Conservation (phyloP, 768 basidiomycete species). For the Lyophyllum shimeji region DNA sequence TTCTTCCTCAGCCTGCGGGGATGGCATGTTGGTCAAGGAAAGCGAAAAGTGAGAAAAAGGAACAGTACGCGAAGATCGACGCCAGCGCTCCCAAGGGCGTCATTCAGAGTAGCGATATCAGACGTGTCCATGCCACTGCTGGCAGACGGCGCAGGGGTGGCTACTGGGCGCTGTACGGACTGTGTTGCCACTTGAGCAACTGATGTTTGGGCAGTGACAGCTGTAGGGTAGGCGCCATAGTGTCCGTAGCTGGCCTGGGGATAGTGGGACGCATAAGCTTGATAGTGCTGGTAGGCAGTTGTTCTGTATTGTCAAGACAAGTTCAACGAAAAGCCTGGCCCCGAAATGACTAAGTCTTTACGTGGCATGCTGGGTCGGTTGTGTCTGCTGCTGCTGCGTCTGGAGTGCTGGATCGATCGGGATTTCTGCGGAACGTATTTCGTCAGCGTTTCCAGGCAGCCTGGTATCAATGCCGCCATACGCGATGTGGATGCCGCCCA, state of each 20-base stretch:
- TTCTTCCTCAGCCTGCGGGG: slow-evolving; percentile 79
- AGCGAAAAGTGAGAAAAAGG: not conserved
- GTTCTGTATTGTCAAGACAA: slow-evolving; percentile 31
- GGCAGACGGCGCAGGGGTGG: slow-evolving; percentile 18
- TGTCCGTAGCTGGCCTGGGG: slow-evolving; percentile 46
- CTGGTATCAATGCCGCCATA: slow-evolving; percentile 11
- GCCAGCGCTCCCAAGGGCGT: slow-evolving; percentile 83
- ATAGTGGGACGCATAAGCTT: slow-evolving; percentile 42
- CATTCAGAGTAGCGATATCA: slow-evolving; percentile 78
- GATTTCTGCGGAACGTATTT: slow-evolving; percentile 42
- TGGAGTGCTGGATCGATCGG: slow-evolving; percentile 71
- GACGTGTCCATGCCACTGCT: slow-evolving; percentile 53
- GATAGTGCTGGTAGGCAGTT: slow-evolving; percentile 50
- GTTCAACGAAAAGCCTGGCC: slow-evolving; percentile 18
- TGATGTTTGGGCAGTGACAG: slow-evolving; percentile 27
- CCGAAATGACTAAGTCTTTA: slow-evolving; percentile 27
- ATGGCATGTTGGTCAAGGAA: not conserved
- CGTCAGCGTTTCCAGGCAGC: not conserved
- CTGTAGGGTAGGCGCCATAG: slow-evolving; percentile 41
- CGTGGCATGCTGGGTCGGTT: slow-evolving; percentile 50
- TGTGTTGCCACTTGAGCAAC: slow-evolving; percentile 21
- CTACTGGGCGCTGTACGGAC: slow-evolving; percentile 18
- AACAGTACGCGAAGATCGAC: slow-evolving; percentile 74
- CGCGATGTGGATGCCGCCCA: slow-evolving; percentile 29
- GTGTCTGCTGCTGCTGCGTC: slow-evolving; percentile 62